These are phyloP conservation scores for Citrus sp. DNA, from an alignment of 345 rosid species.

Conservation along the genomic window DNA sequence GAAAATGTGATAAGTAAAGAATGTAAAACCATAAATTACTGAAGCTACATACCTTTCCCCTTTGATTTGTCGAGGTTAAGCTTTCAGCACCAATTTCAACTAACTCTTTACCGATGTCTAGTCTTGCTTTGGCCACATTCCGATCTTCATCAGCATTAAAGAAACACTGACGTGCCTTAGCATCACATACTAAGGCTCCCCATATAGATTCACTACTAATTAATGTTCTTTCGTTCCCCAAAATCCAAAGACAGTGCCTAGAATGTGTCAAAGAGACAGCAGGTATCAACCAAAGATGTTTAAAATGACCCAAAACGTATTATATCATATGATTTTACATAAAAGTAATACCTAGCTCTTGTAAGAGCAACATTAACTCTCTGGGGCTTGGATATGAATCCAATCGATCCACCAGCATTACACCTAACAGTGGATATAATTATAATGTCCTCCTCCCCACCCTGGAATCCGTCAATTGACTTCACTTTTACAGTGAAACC, in stretches of 20 bases:
- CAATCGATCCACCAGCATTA: conserved; percentile 21
- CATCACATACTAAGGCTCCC: conserved; percentile 19
- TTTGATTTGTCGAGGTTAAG: conserved; percentile 17
- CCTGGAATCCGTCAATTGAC: conserved; percentile 29
- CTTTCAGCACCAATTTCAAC: neutral
- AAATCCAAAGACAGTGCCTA: conserved; percentile 33
- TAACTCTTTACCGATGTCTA: neutral
- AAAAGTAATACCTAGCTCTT: conserved; percentile 25
- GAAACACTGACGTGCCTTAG: conserved; percentile 21
- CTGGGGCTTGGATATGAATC: conserved; percentile 19
- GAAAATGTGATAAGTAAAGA: neutral
- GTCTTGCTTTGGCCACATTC: neutral
- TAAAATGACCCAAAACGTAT: neutral
- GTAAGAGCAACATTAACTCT: conserved; percentile 34
- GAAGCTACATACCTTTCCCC: conserved; percentile 39
- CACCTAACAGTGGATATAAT: conserved; percentile 29
- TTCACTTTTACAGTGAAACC: conserved; percentile 28
- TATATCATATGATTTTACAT: neutral
- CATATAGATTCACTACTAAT: conserved; percentile 15
- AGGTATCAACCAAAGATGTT: neutral
- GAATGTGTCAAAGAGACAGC: neutral
- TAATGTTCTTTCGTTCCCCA: conserved; percentile 24
- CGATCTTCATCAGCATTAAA: conserved; percentile 13
- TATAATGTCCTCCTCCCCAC: conserved; percentile 32
- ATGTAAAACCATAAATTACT: neutral